phyloP scores from a whole-genome alignment of 805 yeast genomes.

The Blastobotrys americana region DNA sequence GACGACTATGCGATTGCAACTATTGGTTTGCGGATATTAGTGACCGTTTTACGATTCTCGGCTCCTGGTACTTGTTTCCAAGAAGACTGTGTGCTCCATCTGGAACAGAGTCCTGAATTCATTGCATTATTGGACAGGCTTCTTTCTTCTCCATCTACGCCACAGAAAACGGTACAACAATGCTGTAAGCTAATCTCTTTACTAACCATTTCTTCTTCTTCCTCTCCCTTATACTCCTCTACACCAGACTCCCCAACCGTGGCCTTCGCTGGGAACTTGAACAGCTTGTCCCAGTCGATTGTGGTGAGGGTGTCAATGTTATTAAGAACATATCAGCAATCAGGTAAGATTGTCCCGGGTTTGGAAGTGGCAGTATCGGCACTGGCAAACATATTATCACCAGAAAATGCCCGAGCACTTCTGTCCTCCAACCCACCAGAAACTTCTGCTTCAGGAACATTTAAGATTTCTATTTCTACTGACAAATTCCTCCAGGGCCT shows the following conservation, averaged over 20 bases:
- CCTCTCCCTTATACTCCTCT: background rate
- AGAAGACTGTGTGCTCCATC: slow-evolving; percentile 9
- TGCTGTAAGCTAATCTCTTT: slow-evolving; percentile 15
- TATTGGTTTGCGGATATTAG: slow-evolving; percentile 13
- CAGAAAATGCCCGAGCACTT: slow-evolving; percentile 11
- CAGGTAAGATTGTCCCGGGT: slow-evolving; percentile 5
- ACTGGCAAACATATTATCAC: slow-evolving; percentile 18
- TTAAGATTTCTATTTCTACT: slow-evolving; percentile 7
- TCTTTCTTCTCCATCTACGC: slow-evolving; percentile 9
- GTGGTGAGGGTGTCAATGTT: slow-evolving; percentile 13
- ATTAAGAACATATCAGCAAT: slow-evolving; percentile 12
- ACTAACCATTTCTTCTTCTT: background rate
- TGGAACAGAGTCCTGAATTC: slow-evolving; percentile 2
- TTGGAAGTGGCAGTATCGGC: slow-evolving; percentile 21
- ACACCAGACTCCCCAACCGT: slow-evolving; percentile 10
- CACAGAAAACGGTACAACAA: slow-evolving; percentile 13
- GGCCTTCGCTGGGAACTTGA: slow-evolving; percentile 6
- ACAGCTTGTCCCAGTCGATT: slow-evolving; percentile 14
- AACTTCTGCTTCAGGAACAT: slow-evolving; percentile 5
- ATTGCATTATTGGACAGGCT: slow-evolving; percentile 10
- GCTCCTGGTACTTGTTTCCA: slow-evolving; percentile 13
- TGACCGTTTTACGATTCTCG: slow-evolving; percentile 13
- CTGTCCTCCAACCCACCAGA: slow-evolving; percentile 2
- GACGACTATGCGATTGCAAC: slow-evolving; percentile 8
- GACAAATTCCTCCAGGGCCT: slow-evolving; percentile 17